Evolutionary conservation across 2,329 filamentous ascomycete genomes (phyloP), one percentile per base, ranked within the genome.

Genomic region (Fusarium sp.): DNA sequence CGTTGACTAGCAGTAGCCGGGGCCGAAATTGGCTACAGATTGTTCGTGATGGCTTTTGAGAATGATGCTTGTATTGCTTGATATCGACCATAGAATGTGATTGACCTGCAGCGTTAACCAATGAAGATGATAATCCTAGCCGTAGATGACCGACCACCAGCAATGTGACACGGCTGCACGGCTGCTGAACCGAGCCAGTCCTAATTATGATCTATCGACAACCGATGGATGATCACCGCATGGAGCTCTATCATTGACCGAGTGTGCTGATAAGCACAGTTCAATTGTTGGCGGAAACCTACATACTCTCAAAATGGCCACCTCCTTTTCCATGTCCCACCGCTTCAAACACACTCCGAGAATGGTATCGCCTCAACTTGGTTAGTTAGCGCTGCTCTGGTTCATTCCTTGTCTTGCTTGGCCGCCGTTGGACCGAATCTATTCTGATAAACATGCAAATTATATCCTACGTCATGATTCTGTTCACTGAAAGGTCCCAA

Each of bases 291-390:
- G 45, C 31, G 18, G 58, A 27, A 23, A 43, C 25, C 25, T 25
- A 25, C 25, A 8, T 25, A 25, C 8, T 61, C 8, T 61, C 37
- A 52, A 47, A 55, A 47, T 70, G 67, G 55, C 52, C 58, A 50
- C 63, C 63, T 70, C 70, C 70, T 68, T 69, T 72, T 66, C 10
- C 40, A 41, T 20, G 37, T 63, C 39, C 46, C 52, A 62, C 56
- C 45, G 18, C 63, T 50, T 27, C 36, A 58, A 40, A 49, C 17
- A 49, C 17, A 48, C 40, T 48, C 59, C 39, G 27, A 55, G 20
- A 49, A 45, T 52, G 46, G 49, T 63, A 27, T 49, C 63, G 46
- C 35, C 29, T 31, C 35, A 36, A 46, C 35, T 25, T 52, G 15
- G 25, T 50, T 29, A 47, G 36, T 40, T 45, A 39, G 23, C n/a